phyloP scores from a whole-genome alignment of 495 filamentous ascomycete genomes.

The Lasiosphaeriaceae sp. region DNA sequence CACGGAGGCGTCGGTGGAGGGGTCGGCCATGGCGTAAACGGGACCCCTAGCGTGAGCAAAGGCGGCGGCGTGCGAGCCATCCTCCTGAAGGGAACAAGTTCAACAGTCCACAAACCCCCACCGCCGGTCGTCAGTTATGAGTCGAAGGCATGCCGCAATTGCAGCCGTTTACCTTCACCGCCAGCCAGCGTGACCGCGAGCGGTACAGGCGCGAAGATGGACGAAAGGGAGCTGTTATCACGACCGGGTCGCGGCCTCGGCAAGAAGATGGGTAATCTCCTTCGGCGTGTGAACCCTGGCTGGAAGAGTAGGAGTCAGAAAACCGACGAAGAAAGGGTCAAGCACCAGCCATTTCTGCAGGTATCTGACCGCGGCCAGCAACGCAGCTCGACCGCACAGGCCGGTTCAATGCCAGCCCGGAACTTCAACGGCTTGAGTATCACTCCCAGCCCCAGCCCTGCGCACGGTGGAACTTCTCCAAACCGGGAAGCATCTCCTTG shows the following conservation, averaged over 20 bases:
- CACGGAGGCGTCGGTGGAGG: not conserved
- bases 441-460: not conserved
- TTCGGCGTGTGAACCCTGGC: constrained; percentile 16
- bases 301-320: constrained; percentile 6
- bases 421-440: not conserved
- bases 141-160: constrained; percentile 17
- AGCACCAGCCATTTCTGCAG: not conserved
- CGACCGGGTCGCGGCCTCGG: not conserved
- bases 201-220: not conserved
- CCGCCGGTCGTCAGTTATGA: not conserved
- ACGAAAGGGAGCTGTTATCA: not conserved
- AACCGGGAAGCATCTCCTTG: not conserved
- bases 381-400: not conserved
- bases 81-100: not conserved
- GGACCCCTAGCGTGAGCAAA: not conserved
- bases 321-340: not conserved
- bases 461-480: not conserved
- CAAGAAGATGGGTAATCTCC: constrained; percentile 15
- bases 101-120: not conserved
- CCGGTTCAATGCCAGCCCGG: not conserved
- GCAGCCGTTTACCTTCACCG: constrained; percentile 19
- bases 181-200: not conserved
- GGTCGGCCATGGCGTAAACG: not conserved
- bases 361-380: not conserved
- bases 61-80: constrained; percentile 17